A percentile compares a stretch with the other conserved stretches of the same genome.
Conservation (phyloP, 2,329 filamentous ascomycete genomes). For the Fusarium irregulare region DNA sequence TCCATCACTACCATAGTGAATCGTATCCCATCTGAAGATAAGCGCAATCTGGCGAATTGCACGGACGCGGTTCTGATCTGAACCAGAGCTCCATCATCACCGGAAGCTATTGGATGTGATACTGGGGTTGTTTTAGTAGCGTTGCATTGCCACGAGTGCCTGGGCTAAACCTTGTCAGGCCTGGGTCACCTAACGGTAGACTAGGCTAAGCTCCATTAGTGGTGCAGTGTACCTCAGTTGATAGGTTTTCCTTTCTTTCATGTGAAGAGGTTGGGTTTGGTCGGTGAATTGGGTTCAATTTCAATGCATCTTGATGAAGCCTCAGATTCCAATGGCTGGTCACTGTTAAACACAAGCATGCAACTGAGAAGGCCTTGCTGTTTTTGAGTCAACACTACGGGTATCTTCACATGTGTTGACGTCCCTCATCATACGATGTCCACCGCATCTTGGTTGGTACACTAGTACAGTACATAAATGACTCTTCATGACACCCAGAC, state of each 20-base stretch:
- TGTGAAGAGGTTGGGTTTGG: conserved; percentile 20
- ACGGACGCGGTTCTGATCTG: neutral
- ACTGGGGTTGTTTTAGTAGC: conserved; percentile 32
- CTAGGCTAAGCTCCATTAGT: neutral
- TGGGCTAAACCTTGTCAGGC: conserved; percentile 27
- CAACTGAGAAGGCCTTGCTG: neutral
- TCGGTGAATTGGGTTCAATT: conserved; percentile 1
- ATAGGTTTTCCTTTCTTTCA: neutral
- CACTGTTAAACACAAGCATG: neutral
- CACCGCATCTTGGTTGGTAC: conserved; percentile 7
- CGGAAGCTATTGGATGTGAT: conserved; percentile 33
- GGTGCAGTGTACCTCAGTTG: neutral
- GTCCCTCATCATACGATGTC: conserved; percentile 17
- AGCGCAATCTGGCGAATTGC: conserved; percentile 11
- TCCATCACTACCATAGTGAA: neutral
- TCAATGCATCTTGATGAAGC: conserved; percentile 1
- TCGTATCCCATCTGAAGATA: neutral
- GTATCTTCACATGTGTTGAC: neutral
- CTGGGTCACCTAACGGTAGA: conserved; percentile 14
- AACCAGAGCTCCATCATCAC: conserved; percentile 14
- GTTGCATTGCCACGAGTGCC: conserved; percentile 38
- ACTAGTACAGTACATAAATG: conserved; percentile 1
- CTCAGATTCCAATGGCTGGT: neutral
- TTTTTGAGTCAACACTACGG: neutral
- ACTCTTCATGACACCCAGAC: conserved; percentile 17